Conservation (phyloP, 306 rosid species). For the Clitoria ternatea region DNA sequence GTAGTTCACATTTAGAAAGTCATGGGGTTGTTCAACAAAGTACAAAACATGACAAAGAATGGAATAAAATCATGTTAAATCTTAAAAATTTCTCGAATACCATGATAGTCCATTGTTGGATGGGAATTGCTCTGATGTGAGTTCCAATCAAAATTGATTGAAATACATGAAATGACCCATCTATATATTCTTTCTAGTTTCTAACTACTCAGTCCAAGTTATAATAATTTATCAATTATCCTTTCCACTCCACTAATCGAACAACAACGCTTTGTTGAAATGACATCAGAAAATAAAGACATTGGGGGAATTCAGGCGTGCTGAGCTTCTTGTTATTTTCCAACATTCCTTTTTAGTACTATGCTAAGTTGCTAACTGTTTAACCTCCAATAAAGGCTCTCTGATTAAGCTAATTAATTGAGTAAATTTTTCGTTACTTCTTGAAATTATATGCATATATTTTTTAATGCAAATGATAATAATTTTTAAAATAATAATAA, state of each 20-base stretch:
- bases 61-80: slow-evolving; percentile 22
- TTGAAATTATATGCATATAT: too few relatives aligned
- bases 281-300: slow-evolving; percentile 8
- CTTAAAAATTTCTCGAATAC: slow-evolving; percentile 10
- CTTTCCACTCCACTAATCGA: neutral
- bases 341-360: neutral
- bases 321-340: slow-evolving; percentile 8
- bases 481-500: too few relatives aligned
- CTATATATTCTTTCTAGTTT: neutral
- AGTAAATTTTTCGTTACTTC: too few relatives aligned
- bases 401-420: neutral
- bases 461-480: too few relatives aligned
- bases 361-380: neutral
- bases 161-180: slow-evolving; percentile 6
- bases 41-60: neutral
- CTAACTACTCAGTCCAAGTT: neutral
- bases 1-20: neutral
- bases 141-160: slow-evolving; percentile 1
- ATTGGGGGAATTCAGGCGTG: slow-evolving; percentile 10
- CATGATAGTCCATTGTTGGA: slow-evolving; percentile 16
- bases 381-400: neutral
- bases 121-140: neutral
- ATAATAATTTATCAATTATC: slow-evolving; percentile 1
- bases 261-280: neutral
- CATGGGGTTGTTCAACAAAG: neutral